Evolutionary conservation across 1,139 yeast genomes (phyloP), one percentile per base, ranked within the genome.

Genomic region (Hansenula sp.): DNA sequence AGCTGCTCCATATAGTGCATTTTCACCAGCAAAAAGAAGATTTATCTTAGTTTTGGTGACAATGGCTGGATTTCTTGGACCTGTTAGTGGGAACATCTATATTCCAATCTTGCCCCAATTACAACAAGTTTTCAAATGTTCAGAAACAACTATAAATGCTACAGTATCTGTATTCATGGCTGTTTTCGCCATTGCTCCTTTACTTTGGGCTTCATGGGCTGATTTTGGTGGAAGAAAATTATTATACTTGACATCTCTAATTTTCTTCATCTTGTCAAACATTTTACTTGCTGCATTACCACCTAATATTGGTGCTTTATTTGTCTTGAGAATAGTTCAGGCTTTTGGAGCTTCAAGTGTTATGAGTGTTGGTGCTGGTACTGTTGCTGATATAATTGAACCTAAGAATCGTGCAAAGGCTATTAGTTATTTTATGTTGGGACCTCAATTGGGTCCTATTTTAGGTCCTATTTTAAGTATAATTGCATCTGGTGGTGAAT

Each of bases 81-180:
- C 84, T 0, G 62, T 77, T 39, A 66, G 80, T 3, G 83, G 82
- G 1, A 77, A 77, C 44, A 75, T 77, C 26, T 78, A 77, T 50
- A 71, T 77, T 20, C 83, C 84, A 2, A 64, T 79, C 4, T 56
- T 78, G 17, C 80, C 82, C 1, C 57, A 68, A 14, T 57, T 78
- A 21, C 65, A 69, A 45, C 50, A 57, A 3, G 71, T 65, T 2
- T 74, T 75, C 44, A 34, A 62, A 4, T 71, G 65, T 2, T 68
- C 76, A 1, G 59, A 67, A 3, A 61, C 77, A 0, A 57, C 70
- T 0, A 73, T 77, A 29, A 76, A 77, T 56, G 79, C 79, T 20
- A 77, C 84, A 0, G 82, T 79, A 0, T 71, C 83, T 0, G 77
- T 73, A 0, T 77, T 78, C 45, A 77, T 78, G 82, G 74, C 64